Evolutionary conservation across 2,329 filamentous ascomycete genomes (phyloP).

Genomic region (Fusarium graminum): DNA sequence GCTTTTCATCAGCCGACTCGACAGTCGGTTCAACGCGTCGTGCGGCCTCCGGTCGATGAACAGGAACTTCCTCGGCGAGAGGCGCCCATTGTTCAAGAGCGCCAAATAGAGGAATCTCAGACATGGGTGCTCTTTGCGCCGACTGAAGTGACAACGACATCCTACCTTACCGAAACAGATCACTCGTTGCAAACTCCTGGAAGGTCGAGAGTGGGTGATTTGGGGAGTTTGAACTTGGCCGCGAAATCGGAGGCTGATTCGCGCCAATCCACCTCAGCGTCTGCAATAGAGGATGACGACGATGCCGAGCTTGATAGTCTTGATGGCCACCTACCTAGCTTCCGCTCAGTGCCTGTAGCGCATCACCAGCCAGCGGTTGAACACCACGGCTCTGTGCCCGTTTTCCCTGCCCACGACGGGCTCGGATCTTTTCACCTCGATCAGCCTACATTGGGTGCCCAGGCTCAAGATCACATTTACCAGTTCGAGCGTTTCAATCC

Average conservation of each 20-base stretch:
- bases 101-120: conserved; percentile 76
- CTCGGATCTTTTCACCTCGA: conserved; percentile 84
- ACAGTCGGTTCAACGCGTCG: conserved; percentile 64
- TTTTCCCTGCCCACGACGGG: conserved; percentile 93
- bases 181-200: conserved; percentile 74
- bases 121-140: conserved; percentile 98
- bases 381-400: conserved; percentile 67
- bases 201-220: conserved; percentile 80
- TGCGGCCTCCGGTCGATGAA: conserved; percentile 58
- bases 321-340: conserved; percentile 91
- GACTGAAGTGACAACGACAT: conserved; percentile 72
- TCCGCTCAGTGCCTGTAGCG: conserved; percentile 71
- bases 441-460: conserved; percentile 63
- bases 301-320: conserved; percentile 90
- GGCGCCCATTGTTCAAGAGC: conserved; percentile 50
- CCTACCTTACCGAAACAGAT: conserved; percentile 77
- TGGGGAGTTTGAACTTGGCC: conserved; percentile 80
- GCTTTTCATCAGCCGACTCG: conserved; percentile 72
- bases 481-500: conserved; percentile 90
- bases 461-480: conserved; percentile 87
- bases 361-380: conserved; percentile 44
- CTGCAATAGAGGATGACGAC: conserved; percentile 65
- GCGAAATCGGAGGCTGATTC: conserved; percentile 70
- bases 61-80: conserved; percentile 50
- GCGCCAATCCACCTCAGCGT: conserved; percentile 55